Percentiles rank a stretch among this genome's conserved stretches.
phyloP scores from a whole-genome alignment of 2,329 filamentous ascomycete species.

The Chaetomiaceae sp. region DNA sequence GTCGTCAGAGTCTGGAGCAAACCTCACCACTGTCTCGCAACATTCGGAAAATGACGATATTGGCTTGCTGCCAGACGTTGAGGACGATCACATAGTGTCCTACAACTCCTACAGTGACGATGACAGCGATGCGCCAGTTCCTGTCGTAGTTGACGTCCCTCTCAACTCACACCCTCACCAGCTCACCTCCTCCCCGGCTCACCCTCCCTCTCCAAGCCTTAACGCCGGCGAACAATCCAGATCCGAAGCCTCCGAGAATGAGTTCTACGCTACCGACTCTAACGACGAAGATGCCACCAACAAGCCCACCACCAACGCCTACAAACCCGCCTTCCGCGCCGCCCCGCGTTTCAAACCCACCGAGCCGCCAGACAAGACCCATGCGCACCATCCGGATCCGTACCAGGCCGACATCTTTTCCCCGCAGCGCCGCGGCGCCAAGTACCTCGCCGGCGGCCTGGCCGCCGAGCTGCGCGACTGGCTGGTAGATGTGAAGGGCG shows the following conservation, averaged over 20 bases:
- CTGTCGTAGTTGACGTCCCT: not conserved
- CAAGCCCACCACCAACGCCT: not conserved
- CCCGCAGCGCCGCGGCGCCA: constrained; percentile 30
- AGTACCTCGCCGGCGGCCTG: constrained; percentile 36
- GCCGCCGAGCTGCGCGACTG: constrained; percentile 39
- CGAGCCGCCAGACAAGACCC: constrained; percentile 14
- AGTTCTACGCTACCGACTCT: not conserved
- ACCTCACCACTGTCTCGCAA: not conserved
- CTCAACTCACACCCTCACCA: not conserved
- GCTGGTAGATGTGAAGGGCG: constrained; percentile 38
- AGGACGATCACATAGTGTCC: constrained; percentile 5
- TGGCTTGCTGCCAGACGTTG: not conserved
- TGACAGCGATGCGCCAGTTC: not conserved
- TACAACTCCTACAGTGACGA: constrained; percentile 6
- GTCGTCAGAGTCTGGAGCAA: constrained; percentile 11
- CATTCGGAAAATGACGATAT: not conserved
- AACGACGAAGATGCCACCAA: not conserved
- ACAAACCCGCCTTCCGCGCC: constrained; percentile 29
- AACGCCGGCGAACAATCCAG: not conserved
- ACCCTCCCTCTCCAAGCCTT: not conserved
- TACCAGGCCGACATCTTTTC: constrained; percentile 35
- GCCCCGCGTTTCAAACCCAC: constrained; percentile 35
- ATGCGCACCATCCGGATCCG: constrained; percentile 1
- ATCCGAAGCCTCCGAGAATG: not conserved
- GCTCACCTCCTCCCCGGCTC: not conserved